A percentile compares a stretch with the other conserved stretches of the same genome.
phyloP scores from a whole-genome alignment of 1,284 basidiomycete species.

The Apiotrichum mycotoxinovorans region DNA sequence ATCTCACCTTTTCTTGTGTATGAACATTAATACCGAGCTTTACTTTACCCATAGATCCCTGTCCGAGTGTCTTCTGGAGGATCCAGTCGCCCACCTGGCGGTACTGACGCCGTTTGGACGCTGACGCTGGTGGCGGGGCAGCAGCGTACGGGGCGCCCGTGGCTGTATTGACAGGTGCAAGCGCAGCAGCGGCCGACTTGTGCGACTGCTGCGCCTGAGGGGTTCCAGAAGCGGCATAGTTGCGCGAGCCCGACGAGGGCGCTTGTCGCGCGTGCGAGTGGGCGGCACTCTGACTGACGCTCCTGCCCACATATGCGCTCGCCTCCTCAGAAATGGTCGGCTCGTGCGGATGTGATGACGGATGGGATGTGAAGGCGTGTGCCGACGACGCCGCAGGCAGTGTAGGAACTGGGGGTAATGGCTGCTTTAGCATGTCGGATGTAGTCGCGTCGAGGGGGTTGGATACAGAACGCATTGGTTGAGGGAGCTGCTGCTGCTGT shows the following conservation, averaged over 20 bases:
- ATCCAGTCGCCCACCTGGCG: conserved; percentile 80
- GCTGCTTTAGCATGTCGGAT: conserved; percentile 5
- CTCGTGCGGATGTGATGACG: conserved; percentile 30
- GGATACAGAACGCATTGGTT: conserved; percentile 12
- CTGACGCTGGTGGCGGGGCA: neutral
- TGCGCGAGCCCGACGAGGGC: neutral
- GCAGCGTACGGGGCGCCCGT: neutral
- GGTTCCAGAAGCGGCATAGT: neutral
- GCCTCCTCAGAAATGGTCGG: conserved; percentile 41
- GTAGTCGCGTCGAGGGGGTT: conserved; percentile 12
- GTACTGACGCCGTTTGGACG: conserved; percentile 30
- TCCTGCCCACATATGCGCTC: conserved; percentile 17
- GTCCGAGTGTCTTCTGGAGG: conserved; percentile 93
- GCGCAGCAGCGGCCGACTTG: neutral
- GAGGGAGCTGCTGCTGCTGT: conserved; percentile 11
- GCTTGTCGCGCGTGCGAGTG: conserved; percentile 1
- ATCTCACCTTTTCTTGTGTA: conserved; percentile 84
- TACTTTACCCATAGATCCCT: conserved; percentile 98
- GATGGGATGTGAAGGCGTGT: conserved; percentile 16
- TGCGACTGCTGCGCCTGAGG: neutral
- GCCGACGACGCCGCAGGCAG: conserved; percentile 13
- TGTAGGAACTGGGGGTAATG: conserved; percentile 10
- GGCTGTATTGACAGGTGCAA: neutral
- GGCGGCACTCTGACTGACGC: conserved; percentile 9
- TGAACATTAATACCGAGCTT: conserved; percentile 88